Evolutionary conservation across 345 rosid species (phyloP).

Genomic region (Xanthoceras sorbifolium): DNA sequence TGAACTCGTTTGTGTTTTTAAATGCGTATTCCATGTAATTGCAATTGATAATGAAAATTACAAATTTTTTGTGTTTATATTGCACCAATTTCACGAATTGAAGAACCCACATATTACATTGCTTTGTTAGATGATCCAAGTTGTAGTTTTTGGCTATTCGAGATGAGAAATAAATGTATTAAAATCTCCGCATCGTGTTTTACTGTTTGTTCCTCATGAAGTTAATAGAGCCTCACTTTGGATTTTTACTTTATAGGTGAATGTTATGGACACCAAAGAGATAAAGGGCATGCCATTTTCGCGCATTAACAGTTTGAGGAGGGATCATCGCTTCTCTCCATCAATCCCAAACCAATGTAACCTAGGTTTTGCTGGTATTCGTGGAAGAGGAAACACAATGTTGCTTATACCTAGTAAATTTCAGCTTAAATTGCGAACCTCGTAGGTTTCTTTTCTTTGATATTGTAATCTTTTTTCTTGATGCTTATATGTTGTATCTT

Average conservation of each 20-base stretch:
- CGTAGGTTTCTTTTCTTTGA: slow-evolving; percentile 36
- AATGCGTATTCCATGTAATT: background rate
- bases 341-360: slow-evolving; percentile 28
- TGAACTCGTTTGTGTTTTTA: background rate
- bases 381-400: slow-evolving; percentile 6
- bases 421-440: slow-evolving; percentile 33
- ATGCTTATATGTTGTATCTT: background rate
- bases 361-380: too few species aligned
- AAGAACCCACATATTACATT: background rate
- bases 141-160: background rate
- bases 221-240: background rate
- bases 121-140: background rate
- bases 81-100: background rate
- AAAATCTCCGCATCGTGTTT: background rate
- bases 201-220: background rate
- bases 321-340: slow-evolving; percentile 28
- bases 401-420: slow-evolving; percentile 5
- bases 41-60: background rate
- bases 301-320: slow-evolving; percentile 29
- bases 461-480: background rate
- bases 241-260: slow-evolving; percentile 30
- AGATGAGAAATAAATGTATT: background rate
- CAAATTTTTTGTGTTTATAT: background rate
- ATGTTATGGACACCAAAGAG: slow-evolving; percentile 27
- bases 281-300: slow-evolving; percentile 24